phyloP scores from a whole-genome alignment of 345 rosid genomes.

The Mercurialis annua region DNA sequence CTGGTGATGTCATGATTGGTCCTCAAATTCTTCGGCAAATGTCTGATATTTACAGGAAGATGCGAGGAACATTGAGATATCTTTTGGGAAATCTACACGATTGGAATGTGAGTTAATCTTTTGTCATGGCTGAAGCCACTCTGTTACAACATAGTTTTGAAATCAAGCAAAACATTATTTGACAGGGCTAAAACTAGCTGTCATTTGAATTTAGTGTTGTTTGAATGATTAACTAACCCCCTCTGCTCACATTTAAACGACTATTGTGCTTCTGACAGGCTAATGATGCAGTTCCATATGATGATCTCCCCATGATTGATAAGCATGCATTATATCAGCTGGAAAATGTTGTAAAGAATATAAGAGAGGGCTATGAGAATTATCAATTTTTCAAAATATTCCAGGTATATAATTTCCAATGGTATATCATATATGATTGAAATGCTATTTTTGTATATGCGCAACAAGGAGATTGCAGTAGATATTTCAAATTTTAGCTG shows the following conservation, averaged over 20 bases:
- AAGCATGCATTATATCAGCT: conserved; percentile 84
- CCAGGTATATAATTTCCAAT: conserved; percentile 53
- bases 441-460: not conserved
- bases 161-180: not conserved
- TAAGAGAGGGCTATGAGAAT: conserved; percentile 68
- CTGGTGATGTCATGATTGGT: conserved; percentile 80
- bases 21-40: conserved; percentile 82
- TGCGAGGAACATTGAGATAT: conserved; percentile 87
- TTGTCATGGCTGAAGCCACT: not conserved
- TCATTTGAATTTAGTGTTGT: not conserved
- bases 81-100: conserved; percentile 94
- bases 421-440: not conserved
- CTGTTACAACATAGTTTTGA: not conserved
- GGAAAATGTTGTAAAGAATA: conserved; percentile 72
- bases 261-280: conserved; percentile 46
- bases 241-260: not conserved
- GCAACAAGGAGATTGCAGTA: not conserved
- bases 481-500: not conserved
- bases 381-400: conserved; percentile 88
- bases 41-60: conserved; percentile 88
- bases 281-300: conserved; percentile 63
- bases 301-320: conserved; percentile 85
- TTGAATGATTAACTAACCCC: not conserved
- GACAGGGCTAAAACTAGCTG: not conserved
- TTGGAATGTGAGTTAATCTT: conserved; percentile 60